Evolutionary conservation across 305 asterid species (phyloP), one percentile per base, ranked within the genome.

Genomic region (Fraxinus nigra): DNA sequence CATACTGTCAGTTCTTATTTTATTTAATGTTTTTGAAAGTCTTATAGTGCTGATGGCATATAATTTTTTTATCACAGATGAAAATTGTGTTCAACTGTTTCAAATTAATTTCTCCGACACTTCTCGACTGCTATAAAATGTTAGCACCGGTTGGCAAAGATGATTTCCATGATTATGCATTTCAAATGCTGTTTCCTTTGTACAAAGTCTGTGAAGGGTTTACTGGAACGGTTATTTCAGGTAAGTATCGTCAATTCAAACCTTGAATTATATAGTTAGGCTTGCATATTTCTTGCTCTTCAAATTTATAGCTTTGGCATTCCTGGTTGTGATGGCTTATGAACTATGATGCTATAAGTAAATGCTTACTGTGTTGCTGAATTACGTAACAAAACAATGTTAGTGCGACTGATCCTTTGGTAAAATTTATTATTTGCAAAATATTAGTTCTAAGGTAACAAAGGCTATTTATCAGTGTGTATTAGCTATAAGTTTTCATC

Each of bases 121-220:
- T 96, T 73, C 90, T 96, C 48, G 80, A 85, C 40, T 35, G 80
- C 80, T 78, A 80, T 77, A 80, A 54, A 63, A 72, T 79, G 35
- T 43, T 78, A 28, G 37, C 90, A 37, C 82, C 89, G 26, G 63
- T 56, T 18, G 80, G 77, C 78, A 87, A 85, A 69, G 93, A 87
- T 80, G 93, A 87, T 82, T 18, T 56, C 79, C 90, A 87, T 63
- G 84, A 89, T 83, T 91, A 88, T 56, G 95, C 97, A 6, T 91
- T 91, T 87, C 97, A 87, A 78, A 80, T 96, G 83, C 75, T 96
- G 85, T 83, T 91, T 81, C 99, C 99, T 72, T 78, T 96, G 73
- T 94, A 92, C 89, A 92, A 92, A 91, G 93, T 91, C 61, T 89
- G 88, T 67, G 96, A 94, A 90, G 98, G 96, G 67, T 92, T 78